Conservation (phyloP, 2,329 filamentous ascomycete genomes). For the Colletotrichum tanaceti region DNA sequence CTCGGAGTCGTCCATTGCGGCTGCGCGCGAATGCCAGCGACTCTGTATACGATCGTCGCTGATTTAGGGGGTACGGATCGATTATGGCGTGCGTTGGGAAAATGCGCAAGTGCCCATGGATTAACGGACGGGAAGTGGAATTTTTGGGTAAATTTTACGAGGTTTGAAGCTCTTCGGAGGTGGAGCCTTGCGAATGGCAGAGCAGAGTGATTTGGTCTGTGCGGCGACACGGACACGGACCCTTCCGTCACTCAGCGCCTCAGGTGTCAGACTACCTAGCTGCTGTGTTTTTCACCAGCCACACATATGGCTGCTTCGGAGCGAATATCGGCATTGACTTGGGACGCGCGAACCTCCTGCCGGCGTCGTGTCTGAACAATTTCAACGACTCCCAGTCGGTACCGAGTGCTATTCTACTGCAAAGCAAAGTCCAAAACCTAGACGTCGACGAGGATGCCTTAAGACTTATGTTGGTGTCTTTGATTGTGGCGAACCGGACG, state of each 20-base stretch:
- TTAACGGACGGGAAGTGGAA: conserved; percentile 13
- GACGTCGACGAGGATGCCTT: background rate
- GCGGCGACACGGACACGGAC: conserved; percentile 9
- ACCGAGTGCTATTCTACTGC: background rate
- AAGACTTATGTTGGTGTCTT: background rate
- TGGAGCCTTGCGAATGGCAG: conserved; percentile 32
- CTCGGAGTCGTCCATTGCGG: conserved; percentile 78
- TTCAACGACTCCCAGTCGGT: background rate
- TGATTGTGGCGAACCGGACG: no score
- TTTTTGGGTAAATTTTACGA: conserved; percentile 33
- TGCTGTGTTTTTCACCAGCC: conserved; percentile 14
- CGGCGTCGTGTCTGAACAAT: background rate
- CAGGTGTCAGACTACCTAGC: conserved; percentile 3
- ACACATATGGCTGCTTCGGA: background rate
- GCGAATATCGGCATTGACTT: background rate
- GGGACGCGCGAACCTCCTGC: background rate
- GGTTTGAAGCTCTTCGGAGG: conserved; percentile 36
- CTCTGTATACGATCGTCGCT: background rate
- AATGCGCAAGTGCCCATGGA: conserved; percentile 18
- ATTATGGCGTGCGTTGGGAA: conserved; percentile 9
- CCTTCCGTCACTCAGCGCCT: conserved; percentile 24
- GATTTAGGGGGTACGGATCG: background rate
- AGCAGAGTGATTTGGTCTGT: conserved; percentile 31
- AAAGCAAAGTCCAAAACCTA: background rate
- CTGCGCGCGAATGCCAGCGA: background rate